Evolutionary conservation across 176 grass and related monocot genomes (phyloP), one percentile per base, ranked within the genome.

Genomic region (Metroxylon sagu): DNA sequence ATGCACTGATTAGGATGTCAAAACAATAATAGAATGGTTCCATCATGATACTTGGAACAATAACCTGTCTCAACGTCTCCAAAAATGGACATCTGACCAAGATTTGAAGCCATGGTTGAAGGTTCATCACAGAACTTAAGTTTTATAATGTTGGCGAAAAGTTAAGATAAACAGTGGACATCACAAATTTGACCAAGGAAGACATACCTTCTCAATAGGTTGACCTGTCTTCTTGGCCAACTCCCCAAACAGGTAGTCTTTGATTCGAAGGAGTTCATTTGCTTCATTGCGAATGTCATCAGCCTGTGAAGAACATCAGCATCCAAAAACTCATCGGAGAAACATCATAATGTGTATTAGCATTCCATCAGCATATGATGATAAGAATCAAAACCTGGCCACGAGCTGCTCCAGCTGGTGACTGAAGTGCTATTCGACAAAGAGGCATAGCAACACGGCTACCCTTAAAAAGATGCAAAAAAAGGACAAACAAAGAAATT

Each of bases 401-500:
- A 70, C 79, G 75, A 79, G 92, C 86, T 78, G 84, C 87, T 80
- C 92, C 92, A 72, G 88, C 81, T 71, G 87, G 92, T 75, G 92
- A 77, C 56, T 84, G 87, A 60, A 97, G 84, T 62, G 85, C 76
- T 70, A 97, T 72, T 19, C 75, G 65, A 63, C 83, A 82, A 76
- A 82, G 77, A 78, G 92, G 83, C 83, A 91, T 82, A 70, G 77
- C 77, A 60, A 77, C 68, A 49, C 92, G 86, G 31, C 74, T 85
- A 75, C 87, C 92, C 92, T 97, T 52, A 0, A 68, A n/a, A 53
- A 64, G 29, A 58, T 59, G 18, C 19, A 77, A 71, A 1, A 57
- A 64, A 16, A 79, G 2, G 49, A 59, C 65, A 21, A 62, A 12
- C 35, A 39, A 27, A 61, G 5, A 85, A 58, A 60, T 50, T 50